Evolutionary conservation across 1,284 basidiomycete genomes (phyloP).

Genomic region (Cryptococcus sp.): DNA sequence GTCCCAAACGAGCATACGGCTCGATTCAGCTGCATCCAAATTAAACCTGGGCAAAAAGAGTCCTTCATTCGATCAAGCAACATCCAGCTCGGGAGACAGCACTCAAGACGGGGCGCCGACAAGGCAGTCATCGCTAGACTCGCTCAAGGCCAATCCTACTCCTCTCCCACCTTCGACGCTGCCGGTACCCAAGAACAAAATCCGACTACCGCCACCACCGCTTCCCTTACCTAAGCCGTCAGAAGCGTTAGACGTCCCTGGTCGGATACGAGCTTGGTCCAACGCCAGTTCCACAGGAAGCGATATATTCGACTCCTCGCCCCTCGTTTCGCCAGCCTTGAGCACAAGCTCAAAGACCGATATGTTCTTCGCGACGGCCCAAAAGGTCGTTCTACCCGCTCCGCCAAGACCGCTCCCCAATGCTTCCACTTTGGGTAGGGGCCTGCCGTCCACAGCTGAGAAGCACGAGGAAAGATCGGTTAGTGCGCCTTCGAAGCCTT

Average conservation of each 20-base stretch:
- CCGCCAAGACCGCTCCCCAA: conserved; percentile 35
- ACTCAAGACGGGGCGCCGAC: not conserved
- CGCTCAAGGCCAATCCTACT: conserved; percentile 17
- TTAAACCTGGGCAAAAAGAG: too few species aligned
- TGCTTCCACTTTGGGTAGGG: conserved; percentile 18
- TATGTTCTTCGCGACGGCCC: conserved; percentile 40
- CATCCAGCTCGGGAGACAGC: too few species aligned
- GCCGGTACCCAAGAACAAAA: not conserved
- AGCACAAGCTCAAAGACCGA: conserved; percentile 45
- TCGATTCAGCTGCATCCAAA: too few species aligned
- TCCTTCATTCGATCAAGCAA: too few species aligned
- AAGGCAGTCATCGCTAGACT: conserved; percentile 12
- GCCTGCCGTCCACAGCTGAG: conserved; percentile 9
- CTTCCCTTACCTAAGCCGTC: not conserved
- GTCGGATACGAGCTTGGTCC: conserved; percentile 12
- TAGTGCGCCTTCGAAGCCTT: conserved; percentile 10
- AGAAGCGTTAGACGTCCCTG: conserved; percentile 5
- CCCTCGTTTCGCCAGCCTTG: conserved; percentile 31
- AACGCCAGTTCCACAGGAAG: conserved; percentile 11
- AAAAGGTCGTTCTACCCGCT: conserved; percentile 29
- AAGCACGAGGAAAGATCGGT: conserved; percentile 19
- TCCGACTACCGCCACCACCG: not conserved
- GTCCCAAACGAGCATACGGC: conserved; percentile 17
- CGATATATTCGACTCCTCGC: not conserved
- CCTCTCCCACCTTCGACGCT: conserved; percentile 9